phyloP scores from a whole-genome alignment of 768 basidiomycete genomes.

The Amanita pallidorosea region DNA sequence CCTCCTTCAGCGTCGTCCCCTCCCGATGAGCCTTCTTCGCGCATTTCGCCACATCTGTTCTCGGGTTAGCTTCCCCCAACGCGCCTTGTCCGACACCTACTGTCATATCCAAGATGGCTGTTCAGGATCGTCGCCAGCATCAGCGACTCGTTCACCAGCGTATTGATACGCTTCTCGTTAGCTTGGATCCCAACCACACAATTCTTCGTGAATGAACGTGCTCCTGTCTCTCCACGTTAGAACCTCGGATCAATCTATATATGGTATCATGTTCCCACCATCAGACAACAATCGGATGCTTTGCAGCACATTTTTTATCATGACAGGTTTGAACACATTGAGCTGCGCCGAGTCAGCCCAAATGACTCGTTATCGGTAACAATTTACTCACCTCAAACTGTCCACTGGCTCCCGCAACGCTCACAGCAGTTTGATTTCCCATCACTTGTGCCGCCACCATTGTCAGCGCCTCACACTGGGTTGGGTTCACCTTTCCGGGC shows the following conservation, averaged over 20 bases:
- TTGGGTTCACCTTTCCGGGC: conserved; percentile 99
- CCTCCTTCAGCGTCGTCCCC: conserved; percentile 92
- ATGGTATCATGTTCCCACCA: conserved; percentile 36
- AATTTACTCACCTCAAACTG: conserved; percentile 80
- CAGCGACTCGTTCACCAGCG: conserved; percentile 85
- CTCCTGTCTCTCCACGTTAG: conserved; percentile 29
- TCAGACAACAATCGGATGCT: conserved; percentile 91
- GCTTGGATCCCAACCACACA: conserved; percentile 95
- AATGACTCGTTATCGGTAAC: background rate
- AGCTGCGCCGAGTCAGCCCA: conserved; percentile 34
- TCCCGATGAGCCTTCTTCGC: conserved; percentile 99
- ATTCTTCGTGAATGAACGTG: conserved; percentile 93
- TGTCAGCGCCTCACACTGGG: conserved; percentile 96
- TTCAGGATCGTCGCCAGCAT: conserved; percentile 99
- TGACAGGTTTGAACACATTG: conserved; percentile 99
- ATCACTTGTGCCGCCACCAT: conserved; percentile 99
- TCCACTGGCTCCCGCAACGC: conserved; percentile 86
- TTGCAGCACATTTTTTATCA: conserved; percentile 96
- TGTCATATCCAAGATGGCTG: conserved; percentile 93
- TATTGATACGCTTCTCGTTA: conserved; percentile 87
- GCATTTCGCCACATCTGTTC: conserved; percentile 87
- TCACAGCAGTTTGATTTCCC: conserved; percentile 91
- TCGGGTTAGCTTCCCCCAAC: conserved; percentile 7
- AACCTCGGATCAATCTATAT: conserved; percentile 7
- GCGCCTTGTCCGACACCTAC: conserved; percentile 34